Conservation (phyloP, 2,329 filamentous ascomycete species). For the Cercospora sesami region DNA sequence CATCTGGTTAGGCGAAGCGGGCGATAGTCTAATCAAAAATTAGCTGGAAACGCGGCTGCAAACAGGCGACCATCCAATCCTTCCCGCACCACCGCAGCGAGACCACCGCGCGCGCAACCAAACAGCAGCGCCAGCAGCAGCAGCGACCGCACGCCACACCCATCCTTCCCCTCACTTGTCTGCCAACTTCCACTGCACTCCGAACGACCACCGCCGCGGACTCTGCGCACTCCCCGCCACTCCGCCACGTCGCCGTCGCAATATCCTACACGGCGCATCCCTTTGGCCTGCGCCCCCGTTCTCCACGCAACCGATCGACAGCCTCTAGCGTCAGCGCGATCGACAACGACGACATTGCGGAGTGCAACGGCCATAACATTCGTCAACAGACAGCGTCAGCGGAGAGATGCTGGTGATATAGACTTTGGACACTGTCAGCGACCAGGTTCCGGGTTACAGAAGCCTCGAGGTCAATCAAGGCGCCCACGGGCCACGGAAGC, state of each 20-base stretch:
- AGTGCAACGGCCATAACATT: not conserved
- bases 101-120: not conserved
- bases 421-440: not conserved
- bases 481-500: not conserved
- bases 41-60: not conserved
- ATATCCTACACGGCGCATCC: not conserved
- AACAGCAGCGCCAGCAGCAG: not conserved
- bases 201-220: not conserved
- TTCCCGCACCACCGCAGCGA: not conserved
- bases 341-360: not conserved
- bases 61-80: not conserved
- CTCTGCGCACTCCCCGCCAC: not conserved
- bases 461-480: not conserved
- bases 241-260: not conserved
- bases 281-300: not conserved
- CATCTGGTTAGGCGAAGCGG: not conserved
- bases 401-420: not conserved
- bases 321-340: not conserved
- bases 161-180: slow-evolving; percentile 1
- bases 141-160: not conserved
- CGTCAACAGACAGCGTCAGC: not conserved
- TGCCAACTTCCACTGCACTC: not conserved
- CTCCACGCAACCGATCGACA: not conserved
- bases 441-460: not conserved
- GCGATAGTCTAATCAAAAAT: not conserved